These are phyloP conservation scores for Halteria grandinella DNA, from an alignment of 73 alveolate genomes.

Conservation along the genomic window DNA sequence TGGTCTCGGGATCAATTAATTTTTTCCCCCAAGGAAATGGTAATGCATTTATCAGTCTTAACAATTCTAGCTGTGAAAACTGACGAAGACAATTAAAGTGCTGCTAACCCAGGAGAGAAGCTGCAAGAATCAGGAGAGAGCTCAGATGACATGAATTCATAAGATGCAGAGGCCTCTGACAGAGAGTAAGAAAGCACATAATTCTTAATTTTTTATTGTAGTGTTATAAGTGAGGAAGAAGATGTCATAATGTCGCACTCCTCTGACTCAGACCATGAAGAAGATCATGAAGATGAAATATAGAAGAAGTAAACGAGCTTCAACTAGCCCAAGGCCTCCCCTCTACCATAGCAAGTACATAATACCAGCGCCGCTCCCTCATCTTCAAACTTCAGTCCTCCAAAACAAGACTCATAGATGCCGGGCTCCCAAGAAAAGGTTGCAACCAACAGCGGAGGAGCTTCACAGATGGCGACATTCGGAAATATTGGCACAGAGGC, in stretches of 20 bases:
- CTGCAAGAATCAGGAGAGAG: constrained; percentile 25
- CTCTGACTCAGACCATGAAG: constrained; percentile 43
- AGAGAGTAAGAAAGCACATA: constrained; percentile 8
- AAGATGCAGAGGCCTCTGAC: constrained; percentile 42
- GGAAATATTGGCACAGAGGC: no score
- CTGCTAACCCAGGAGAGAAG: constrained; percentile 7
- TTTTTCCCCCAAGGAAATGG: constrained; percentile 27
- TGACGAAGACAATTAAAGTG: constrained; percentile 39
- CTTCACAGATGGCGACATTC: no score
- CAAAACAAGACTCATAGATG: no score
- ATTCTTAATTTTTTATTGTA: not conserved
- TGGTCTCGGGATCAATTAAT: constrained; percentile 34
- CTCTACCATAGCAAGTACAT: no score
- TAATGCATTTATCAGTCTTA: not conserved
- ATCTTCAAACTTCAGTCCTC: no score
- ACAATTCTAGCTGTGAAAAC: constrained; percentile 18
- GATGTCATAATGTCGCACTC: constrained; percentile 32
- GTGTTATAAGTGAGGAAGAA: constrained; percentile 39
- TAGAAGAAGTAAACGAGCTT: constrained; percentile 34
- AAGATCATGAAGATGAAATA: constrained; percentile 26
- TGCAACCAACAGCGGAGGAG: no score
- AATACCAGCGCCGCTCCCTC: no score
- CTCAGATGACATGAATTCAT: constrained; percentile 27
- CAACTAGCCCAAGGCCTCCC: no score
- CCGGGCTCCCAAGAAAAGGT: no score